Conservation (phyloP, 139 green algal genomes). For the Coelastrella sp. region DNA sequence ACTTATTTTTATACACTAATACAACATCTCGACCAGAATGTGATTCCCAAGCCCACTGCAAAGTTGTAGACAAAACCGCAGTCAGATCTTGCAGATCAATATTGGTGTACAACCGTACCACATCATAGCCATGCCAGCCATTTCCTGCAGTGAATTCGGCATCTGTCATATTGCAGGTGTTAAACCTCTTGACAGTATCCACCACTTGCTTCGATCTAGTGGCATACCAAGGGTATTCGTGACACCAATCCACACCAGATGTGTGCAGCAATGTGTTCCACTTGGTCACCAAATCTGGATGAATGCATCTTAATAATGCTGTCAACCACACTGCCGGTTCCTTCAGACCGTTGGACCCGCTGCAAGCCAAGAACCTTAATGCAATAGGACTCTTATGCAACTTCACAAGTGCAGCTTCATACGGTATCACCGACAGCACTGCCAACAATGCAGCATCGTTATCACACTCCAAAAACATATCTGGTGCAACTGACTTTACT, state of each 20-base stretch:
- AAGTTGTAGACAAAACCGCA: not conserved
- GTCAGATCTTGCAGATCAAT: not conserved
- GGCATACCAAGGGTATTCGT: not conserved
- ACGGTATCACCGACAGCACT: not conserved
- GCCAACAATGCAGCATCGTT: not conserved
- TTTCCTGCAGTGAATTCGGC: not conserved
- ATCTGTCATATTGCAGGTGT: not conserved
- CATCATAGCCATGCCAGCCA: not conserved
- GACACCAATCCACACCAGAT: not conserved
- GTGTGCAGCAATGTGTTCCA: not conserved
- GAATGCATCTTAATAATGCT: not conserved
- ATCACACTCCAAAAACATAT: not conserved
- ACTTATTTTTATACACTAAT: not conserved
- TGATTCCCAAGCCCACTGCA: not conserved
- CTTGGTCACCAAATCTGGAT: not conserved
- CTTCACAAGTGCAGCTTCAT: not conserved
- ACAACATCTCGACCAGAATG: not conserved
- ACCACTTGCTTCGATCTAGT: not conserved
- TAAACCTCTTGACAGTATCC: not conserved
- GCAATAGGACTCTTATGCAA: not conserved
- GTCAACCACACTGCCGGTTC: not conserved
- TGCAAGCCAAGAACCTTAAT: conserved; percentile 7
- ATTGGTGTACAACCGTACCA: not conserved
- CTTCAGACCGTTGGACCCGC: not conserved
- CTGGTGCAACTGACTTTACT: no score